Conservation (phyloP, 768 basidiomycete species). For the Daedaleopsis nitida region DNA sequence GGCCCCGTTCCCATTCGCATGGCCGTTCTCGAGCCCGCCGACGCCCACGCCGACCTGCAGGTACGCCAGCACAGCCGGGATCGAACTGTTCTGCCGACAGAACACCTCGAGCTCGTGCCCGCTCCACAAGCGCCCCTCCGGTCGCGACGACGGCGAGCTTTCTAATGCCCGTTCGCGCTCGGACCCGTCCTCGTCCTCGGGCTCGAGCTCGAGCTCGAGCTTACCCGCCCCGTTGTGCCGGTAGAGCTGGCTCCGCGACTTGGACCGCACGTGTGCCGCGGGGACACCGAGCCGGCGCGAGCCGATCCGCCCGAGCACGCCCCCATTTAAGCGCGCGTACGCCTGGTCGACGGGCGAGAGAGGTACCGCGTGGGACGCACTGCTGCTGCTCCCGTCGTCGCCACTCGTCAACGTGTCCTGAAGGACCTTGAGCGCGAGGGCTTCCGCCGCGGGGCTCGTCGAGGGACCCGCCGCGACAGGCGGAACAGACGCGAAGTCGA, state of each 20-base stretch:
- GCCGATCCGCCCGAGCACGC: slow-evolving; percentile 17
- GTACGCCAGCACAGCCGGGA: slow-evolving; percentile 71
- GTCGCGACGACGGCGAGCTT: slow-evolving; percentile 25
- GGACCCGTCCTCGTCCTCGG: slow-evolving; percentile 35
- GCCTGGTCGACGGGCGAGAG: slow-evolving; percentile 31
- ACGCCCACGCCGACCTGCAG: slow-evolving; percentile 45
- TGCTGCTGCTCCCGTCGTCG: slow-evolving; percentile 14
- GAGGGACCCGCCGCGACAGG: slow-evolving; percentile 36
- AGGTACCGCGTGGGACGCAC: slow-evolving; percentile 2
- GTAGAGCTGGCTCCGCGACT: slow-evolving; percentile 72
- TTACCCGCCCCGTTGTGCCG: slow-evolving; percentile 64
- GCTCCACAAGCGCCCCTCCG: slow-evolving; percentile 63
- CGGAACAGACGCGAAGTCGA: slow-evolving; percentile 46
- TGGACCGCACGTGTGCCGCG: slow-evolving; percentile 55
- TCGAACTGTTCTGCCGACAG: slow-evolving; percentile 88
- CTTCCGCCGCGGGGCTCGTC: slow-evolving; percentile 45
- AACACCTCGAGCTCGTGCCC: slow-evolving; percentile 83
- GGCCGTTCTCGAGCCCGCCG: neutral
- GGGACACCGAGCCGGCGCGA: slow-evolving; percentile 16
- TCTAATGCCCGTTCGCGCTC: slow-evolving; percentile 10
- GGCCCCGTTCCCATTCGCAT: slow-evolving; percentile 8
- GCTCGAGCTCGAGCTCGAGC: slow-evolving; percentile 63
- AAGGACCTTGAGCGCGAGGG: slow-evolving; percentile 79
- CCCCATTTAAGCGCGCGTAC: slow-evolving; percentile 35
- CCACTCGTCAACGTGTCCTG: slow-evolving; percentile 77